Base-by-base conservation (phyloP, 139 green algal species). In the Closterium sp. region DNA sequence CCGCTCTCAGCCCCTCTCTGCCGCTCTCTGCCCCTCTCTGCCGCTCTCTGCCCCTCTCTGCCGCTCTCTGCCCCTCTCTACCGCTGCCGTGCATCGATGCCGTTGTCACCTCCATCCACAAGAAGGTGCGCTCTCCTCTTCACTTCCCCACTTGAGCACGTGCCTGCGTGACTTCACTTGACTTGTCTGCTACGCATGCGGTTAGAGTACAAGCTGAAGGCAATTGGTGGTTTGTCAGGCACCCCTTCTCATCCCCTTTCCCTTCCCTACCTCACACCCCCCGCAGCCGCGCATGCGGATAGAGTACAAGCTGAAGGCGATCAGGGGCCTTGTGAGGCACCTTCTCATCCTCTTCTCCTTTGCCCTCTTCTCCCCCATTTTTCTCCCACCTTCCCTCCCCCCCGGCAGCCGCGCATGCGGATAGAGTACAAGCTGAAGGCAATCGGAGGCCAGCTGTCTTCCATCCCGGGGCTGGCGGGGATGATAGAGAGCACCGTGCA, bases 401-500 rank as follows among this genome's bases (percentile, higher is more conserved):
- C 62, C 62, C 62, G 3, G 17, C 85, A 87, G 85, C 85, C 85
- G 85, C 28, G 28, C 28, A 21, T 32, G 28, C 85, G 85, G 10
- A n/a, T 91, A 19, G 22, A 86, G 9, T 93, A 92, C 70, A 93
- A 92, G 88, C 91, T 93, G n/a, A 93, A 87, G 88, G 86, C 87
- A 4, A 32, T 93, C 10, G 91, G 91, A 11, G 91, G 91, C 1
- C 93, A 42, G 24, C 31, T 93, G 9, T 87, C n/a, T 9, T 90
- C 91, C 13, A 89, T 93, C 21, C 91, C 91, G 24, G 91, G 91
- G n/a, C 91, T 93, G 13, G 31, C 42, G 19, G 42, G 87, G 31
- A 92, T 93, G 91, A 92, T 93, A 22, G 88, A 93, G 91, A 85
- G 73, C 27, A 92, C 91, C 31, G 90, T 93, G 86, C 29, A 93